Conservation (phyloP, 495 filamentous ascomycete species). For the Penicillium roqueforti region DNA sequence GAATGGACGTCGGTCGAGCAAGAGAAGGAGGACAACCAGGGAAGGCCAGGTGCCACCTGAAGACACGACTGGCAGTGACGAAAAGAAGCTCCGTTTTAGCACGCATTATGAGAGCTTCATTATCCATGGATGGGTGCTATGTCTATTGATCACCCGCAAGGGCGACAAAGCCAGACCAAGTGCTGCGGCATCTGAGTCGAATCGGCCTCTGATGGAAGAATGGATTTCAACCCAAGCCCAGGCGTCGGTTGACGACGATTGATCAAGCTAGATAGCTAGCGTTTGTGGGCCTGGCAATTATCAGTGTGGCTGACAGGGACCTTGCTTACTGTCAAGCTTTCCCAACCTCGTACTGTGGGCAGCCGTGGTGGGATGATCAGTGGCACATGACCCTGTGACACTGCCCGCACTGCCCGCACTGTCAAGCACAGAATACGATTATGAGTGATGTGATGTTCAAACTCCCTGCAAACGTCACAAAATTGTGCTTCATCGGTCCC, state of each 20-base stretch:
- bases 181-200: slow-evolving; percentile 26
- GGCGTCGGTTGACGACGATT: slow-evolving; percentile 44
- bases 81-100: slow-evolving; percentile 81
- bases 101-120: slow-evolving; percentile 92
- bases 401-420: neutral
- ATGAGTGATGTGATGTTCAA: slow-evolving; percentile 14
- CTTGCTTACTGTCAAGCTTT: slow-evolving; percentile 10
- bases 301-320: slow-evolving; percentile 5
- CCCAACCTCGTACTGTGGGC: slow-evolving; percentile 7
- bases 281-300: neutral
- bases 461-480: slow-evolving; percentile 2
- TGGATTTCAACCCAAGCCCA: slow-evolving; percentile 75
- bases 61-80: slow-evolving; percentile 48
- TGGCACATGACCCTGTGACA: slow-evolving; percentile 13
- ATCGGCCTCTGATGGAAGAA: slow-evolving; percentile 81
- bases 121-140: slow-evolving; percentile 89
- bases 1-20: neutral
- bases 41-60: slow-evolving; percentile 8
- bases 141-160: slow-evolving; percentile 78
- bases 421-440: neutral
- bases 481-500: neutral
- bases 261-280: slow-evolving; percentile 7
- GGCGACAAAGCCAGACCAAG: slow-evolving; percentile 39
- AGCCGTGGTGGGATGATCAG: slow-evolving; percentile 15
- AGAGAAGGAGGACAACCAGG: slow-evolving; percentile 16